These are phyloP conservation scores for Entrophospora sp. DNA, from an alignment of 192 early-diverging fungal genomes.

Conservation along the genomic window DNA sequence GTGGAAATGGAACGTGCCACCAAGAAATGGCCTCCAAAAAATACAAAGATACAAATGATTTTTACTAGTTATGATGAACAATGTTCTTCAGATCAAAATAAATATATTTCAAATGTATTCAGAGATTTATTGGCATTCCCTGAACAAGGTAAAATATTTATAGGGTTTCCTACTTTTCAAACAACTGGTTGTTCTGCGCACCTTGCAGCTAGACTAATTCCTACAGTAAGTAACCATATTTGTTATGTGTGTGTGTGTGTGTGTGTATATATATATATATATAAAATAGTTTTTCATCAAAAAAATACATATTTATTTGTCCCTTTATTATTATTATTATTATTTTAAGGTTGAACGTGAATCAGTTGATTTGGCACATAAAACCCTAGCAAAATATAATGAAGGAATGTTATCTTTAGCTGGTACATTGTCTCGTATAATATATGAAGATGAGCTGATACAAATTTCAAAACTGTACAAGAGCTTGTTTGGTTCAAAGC, in stretches of 20 bases:
- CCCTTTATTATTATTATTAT: neutral
- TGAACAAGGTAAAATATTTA: conserved; percentile 79
- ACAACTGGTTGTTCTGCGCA: conserved; percentile 79
- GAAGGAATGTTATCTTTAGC: conserved; percentile 67
- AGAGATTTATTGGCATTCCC: conserved; percentile 61
- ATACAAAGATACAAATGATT: conserved; percentile 60
- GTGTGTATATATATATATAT: no score
- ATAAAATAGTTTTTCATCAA: no score
- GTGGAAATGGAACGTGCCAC: conserved; percentile 80
- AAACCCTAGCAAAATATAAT: conserved; percentile 69
- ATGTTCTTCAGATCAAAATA: no score
- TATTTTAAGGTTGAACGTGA: conserved; percentile 65
- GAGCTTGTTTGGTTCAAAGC: no score
- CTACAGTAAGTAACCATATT: conserved; percentile 46
- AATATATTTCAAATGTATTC: conserved; percentile 43
- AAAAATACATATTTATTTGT: no score
- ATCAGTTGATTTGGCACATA: conserved; percentile 82
- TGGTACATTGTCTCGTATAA: conserved; percentile 60
- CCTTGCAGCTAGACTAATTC: conserved; percentile 75
- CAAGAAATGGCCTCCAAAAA: conserved; percentile 72
- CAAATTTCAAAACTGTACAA: conserved; percentile 46
- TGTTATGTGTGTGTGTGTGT: neutral
- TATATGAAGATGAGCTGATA: conserved; percentile 70
- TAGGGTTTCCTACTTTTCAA: conserved; percentile 86
- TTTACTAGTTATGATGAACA: conserved; percentile 69